phyloP scores from a whole-genome alignment of 1,284 basidiomycete genomes.

The Ceratobasidium sp. region DNA sequence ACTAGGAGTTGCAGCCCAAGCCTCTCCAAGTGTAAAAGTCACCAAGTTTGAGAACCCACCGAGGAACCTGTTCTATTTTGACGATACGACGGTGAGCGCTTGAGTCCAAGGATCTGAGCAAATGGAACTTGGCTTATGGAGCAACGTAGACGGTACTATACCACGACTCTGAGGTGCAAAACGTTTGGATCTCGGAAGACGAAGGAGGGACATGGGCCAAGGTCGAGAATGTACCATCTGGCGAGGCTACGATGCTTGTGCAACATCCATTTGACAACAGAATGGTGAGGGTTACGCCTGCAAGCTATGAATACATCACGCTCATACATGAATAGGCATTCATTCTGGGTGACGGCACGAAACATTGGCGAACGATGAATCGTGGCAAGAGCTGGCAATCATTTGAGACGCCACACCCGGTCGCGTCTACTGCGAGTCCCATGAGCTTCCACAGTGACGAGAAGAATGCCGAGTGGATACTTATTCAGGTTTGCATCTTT shows the following conservation, averaged over 20 bases:
- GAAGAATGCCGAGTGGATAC: constrained; percentile 53
- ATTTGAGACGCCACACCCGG: constrained; percentile 72
- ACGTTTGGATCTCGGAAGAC: constrained; percentile 82
- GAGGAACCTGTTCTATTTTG: constrained; percentile 87
- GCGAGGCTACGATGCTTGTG: constrained; percentile 75
- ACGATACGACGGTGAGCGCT: constrained; percentile 75
- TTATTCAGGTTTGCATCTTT: background rate
- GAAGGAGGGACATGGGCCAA: constrained; percentile 86
- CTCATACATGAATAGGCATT: constrained; percentile 68
- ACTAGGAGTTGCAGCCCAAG: constrained; percentile 26
- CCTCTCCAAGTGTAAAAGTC: constrained; percentile 51
- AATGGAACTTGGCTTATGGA: background rate
- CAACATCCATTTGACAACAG: constrained; percentile 86
- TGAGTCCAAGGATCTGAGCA: background rate
- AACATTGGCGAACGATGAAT: constrained; percentile 86
- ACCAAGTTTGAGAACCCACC: constrained; percentile 72
- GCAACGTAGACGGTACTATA: constrained; percentile 75
- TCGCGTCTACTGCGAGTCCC: constrained; percentile 66
- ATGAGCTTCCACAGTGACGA: constrained; percentile 84
- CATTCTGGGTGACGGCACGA: constrained; percentile 71
- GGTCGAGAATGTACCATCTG: constrained; percentile 68
- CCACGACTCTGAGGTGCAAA: constrained; percentile 74
- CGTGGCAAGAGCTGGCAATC: constrained; percentile 84
- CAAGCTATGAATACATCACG: background rate
- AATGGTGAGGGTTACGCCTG: constrained; percentile 60